Evolutionary conservation across 163 green algal genomes (phyloP), one percentile per base, ranked within the genome.

Genomic region (Scenedesmus sp.): DNA sequence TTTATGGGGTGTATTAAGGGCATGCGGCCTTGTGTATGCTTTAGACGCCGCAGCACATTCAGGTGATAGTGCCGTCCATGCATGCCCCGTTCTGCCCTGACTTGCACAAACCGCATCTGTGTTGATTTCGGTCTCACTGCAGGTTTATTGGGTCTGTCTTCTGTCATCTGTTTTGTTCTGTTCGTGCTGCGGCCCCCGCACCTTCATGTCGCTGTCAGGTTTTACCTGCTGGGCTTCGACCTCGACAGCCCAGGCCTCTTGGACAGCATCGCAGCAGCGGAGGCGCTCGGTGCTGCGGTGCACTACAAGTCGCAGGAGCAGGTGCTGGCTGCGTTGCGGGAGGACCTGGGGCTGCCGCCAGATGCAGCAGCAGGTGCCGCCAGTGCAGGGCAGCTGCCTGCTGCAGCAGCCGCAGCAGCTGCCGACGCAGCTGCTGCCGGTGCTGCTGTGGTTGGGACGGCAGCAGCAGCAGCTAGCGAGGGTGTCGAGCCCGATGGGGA

Each of bases 211-310:
- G 6, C 24, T 76, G 30, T 7, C 56, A 88, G 83, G 56, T 53
- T 88, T 9, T 88, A 88, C 83, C 43, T 88, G 83, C 53, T 88
- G 37, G 83, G 83, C 4, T 88, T 88, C 30, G 40, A 30, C 65
- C 65, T 76, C 16, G 65, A 76, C 65, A 76, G 35, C 20, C 40
- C 35, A 10, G 35, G 37, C 53, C 42, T 88, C 3, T 10, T 78
- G 37, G n/a, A 80, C 12, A 40, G 44, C 10, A 79, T 88, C 15
- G n/a, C 59, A 42, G 83, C 83, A 56, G 83, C 83, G 42, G 53
- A 37, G 13, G 70, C 68, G 18, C 56, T 88, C 18, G 83, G 83
- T 3, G 53, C 70, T 5, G 40, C 53, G 12, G 46, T 89, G 33
- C 49, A 81, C 61, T 65, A 44, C 42, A 26, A 89, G 61, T 24